Evolutionary conservation across 805 yeast species (phyloP), one percentile per base, ranked within the genome.

Genomic region (Schwanniomyces pseudopolymorphus): DNA sequence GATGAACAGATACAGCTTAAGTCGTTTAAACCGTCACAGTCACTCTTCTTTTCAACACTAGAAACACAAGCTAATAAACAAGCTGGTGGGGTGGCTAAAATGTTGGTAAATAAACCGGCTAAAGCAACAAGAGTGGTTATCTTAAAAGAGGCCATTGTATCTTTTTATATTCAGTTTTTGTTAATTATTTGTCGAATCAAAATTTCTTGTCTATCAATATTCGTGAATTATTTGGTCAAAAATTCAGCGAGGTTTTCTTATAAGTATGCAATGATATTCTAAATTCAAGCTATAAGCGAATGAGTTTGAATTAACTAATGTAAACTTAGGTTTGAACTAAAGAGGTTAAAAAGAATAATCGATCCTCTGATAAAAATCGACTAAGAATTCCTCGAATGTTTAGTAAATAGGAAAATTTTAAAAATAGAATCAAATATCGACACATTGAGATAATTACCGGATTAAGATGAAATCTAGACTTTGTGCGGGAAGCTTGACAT

Each of bases 1-100:
- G 73, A 72, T 37, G 76, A 65, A 69, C 96, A 87, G 57, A 87
- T 69, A 75, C 96, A 89, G 37, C 70, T 58, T 54, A 88, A 72
- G 60, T 86, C 81, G 64, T 79, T 79, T 64, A 89, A 65, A 47
- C 83, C 72, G 48, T 70, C 55, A 68, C 94, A 87, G 40, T 70
- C 49, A 36, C 80, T 67, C 13, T 83, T 75, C 63, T 78, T 78
- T 51, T 78, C 74, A 46, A 86, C 91, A 59, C 80, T 77, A 47
- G 89, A 78, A 48, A 87, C 92, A 79, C 96, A 89, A 35, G 96
- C 95, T 65, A 90, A 75, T 55, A 90, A 71, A 75, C 96, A 90
- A 33, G 97, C 96, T 50, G 97, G 96, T 43, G 96, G 94, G 46
- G 92, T 75, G 45, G 87, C 84, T 39, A 81, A 79, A 25, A 77